Evolutionary conservation across 768 basidiomycete genomes (phyloP).

Genomic region (Mycena capillaripes): DNA sequence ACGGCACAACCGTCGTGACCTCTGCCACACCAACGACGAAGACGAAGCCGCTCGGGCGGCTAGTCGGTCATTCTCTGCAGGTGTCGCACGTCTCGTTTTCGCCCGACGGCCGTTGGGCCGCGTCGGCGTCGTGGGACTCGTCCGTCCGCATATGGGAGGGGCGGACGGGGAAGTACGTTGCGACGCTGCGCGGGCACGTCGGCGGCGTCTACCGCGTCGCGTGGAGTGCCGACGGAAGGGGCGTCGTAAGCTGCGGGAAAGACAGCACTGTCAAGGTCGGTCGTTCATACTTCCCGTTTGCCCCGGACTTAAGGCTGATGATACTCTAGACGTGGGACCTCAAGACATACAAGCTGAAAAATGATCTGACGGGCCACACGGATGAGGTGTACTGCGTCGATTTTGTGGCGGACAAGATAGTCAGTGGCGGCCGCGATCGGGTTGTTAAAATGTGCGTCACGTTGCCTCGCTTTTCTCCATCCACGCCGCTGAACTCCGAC

Average conservation of each 20-base stretch:
- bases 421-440: slow-evolving; percentile 94
- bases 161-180: slow-evolving; percentile 87
- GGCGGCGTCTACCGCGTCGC: slow-evolving; percentile 94
- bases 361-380: slow-evolving; percentile 94
- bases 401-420: slow-evolving; percentile 99
- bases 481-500: not conserved
- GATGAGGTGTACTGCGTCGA: slow-evolving; percentile 99
- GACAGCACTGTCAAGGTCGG: slow-evolving; percentile 95
- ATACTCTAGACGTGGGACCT: slow-evolving; percentile 91
- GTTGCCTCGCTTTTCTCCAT: slow-evolving; percentile 40
- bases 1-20: slow-evolving; percentile 49
- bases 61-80: slow-evolving; percentile 96
- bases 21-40: slow-evolving; percentile 54
- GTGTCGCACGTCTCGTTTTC: slow-evolving; percentile 95
- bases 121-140: slow-evolving; percentile 92
- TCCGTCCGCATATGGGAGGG: slow-evolving; percentile 95
- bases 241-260: slow-evolving; percentile 95
- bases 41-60: slow-evolving; percentile 79
- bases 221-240: slow-evolving; percentile 94
- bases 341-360: slow-evolving; percentile 95
- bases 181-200: slow-evolving; percentile 92
- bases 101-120: slow-evolving; percentile 93
- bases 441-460: slow-evolving; percentile 93
- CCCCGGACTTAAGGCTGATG: not conserved
- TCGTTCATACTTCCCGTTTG: not conserved